A percentile compares a stretch with the other conserved stretches of the same genome.
These are phyloP conservation scores for Phyllosticta paracitricarpa DNA, from an alignment of 2,329 filamentous ascomycete species.

Conservation along the genomic window DNA sequence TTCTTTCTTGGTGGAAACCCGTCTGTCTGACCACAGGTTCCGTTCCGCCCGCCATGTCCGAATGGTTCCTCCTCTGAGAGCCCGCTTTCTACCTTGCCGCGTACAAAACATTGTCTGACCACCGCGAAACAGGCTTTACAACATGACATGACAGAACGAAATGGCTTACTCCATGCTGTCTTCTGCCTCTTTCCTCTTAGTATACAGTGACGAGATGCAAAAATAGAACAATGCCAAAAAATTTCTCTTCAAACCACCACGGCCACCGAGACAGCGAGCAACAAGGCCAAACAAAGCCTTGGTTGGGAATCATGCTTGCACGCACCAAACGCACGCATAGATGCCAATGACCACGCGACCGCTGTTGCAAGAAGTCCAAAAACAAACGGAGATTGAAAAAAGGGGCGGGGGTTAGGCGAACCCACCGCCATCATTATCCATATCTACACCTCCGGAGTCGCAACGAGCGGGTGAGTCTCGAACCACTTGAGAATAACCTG, in stretches of 20 bases:
- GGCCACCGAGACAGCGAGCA: not conserved
- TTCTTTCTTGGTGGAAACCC: too few relatives aligned
- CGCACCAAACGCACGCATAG: not conserved
- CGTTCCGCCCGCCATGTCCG: too few relatives aligned
- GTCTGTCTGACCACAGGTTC: too few relatives aligned
- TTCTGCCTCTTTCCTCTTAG: not conserved
- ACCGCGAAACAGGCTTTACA: not conserved
- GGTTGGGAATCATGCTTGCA: not conserved
- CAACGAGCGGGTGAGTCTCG: conserved; percentile 42
- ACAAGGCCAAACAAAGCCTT: too few relatives aligned
- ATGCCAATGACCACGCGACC: not conserved
- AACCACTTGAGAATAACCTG: conserved; percentile 75
- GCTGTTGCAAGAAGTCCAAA: not conserved
- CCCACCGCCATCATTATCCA: not conserved
- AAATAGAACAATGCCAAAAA: not conserved
- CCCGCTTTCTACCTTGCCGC: too few relatives aligned
- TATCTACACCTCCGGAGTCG: not conserved
- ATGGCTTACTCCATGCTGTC: not conserved
- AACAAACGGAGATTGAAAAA: not conserved
- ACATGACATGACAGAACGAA: not conserved
- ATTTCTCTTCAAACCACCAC: not conserved
- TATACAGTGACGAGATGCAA: not conserved
- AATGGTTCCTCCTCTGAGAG: too few relatives aligned
- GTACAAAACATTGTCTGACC: too few relatives aligned
- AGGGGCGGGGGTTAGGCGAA: not conserved